Conservation (phyloP, 176 grass and related monocot genomes). For the Oropetium thomaeum region DNA sequence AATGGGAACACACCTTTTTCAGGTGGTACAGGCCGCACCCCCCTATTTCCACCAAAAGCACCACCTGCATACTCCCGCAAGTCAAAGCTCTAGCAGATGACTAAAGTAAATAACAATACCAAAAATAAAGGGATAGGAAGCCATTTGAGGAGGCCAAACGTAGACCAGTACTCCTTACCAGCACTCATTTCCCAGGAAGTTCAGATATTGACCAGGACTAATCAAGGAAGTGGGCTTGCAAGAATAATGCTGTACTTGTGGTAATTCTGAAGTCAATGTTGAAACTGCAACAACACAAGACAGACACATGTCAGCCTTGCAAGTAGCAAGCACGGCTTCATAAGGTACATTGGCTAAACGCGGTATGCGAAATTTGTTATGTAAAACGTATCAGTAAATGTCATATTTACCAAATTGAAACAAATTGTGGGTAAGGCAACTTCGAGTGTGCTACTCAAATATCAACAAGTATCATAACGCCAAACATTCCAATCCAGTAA, state of each 20-base stretch:
- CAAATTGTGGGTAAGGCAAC: not conserved
- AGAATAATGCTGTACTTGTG: not conserved
- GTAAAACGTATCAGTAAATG: not conserved
- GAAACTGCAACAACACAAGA: not conserved
- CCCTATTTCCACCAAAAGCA: slow-evolving; percentile 88
- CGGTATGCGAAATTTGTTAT: not conserved
- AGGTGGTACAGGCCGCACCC: slow-evolving; percentile 74
- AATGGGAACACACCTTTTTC: slow-evolving; percentile 93
- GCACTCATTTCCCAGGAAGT: slow-evolving; percentile 37
- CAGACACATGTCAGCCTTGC: not conserved
- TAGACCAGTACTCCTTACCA: slow-evolving; percentile 11
- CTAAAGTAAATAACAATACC: not conserved
- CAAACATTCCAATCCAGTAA: not conserved
- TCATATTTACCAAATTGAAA: not conserved
- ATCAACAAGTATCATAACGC: not conserved
- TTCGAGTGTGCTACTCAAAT: not conserved
- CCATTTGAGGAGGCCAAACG: not conserved
- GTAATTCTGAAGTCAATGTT: not conserved
- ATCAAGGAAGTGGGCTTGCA: not conserved
- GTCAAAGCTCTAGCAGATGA: not conserved
- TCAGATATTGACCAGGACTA: not conserved
- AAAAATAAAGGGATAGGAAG: not conserved
- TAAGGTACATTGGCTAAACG: not conserved
- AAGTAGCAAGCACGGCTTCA: not conserved
- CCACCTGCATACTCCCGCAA: slow-evolving; percentile 42